These are phyloP conservation scores for Linnemannia elongata DNA, from an alignment of 192 early-diverging fungal species.

Conservation along the genomic window DNA sequence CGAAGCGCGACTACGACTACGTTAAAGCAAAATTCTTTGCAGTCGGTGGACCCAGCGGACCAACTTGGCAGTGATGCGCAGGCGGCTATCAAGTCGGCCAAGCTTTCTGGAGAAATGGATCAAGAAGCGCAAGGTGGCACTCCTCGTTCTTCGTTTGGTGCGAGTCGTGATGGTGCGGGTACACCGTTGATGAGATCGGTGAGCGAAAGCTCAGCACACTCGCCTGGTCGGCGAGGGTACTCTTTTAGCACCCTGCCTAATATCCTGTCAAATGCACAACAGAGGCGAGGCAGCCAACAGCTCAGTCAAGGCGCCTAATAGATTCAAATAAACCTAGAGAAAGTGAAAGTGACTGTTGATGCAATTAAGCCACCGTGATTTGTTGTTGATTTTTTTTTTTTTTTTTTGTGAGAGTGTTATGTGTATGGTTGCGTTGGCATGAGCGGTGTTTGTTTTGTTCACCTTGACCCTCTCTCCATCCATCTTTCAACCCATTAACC, in stretches of 20 bases:
- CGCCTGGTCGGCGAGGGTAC: constrained; percentile 1
- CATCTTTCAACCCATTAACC: not conserved
- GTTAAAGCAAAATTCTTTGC: constrained; percentile 17
- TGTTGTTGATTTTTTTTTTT: constrained; percentile 25
- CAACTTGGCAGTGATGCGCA: not conserved
- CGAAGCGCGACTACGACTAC: not conserved
- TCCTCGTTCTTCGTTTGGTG: not conserved
- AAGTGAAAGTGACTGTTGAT: not conserved
- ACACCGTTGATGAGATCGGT: not conserved
- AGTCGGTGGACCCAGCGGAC: constrained; percentile 5
- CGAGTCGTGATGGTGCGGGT: not conserved
- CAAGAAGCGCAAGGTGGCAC: not conserved
- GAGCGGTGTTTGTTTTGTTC: not conserved
- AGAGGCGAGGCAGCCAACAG: constrained; percentile 41
- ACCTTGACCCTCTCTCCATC: constrained; percentile 13
- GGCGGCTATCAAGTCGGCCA: not conserved
- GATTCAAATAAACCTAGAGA: not conserved
- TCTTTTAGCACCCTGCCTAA: constrained; percentile 36
- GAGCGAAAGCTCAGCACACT: not conserved
- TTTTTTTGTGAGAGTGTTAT: constrained; percentile 5
- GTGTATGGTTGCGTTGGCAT: not conserved
- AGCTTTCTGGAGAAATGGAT: not conserved
- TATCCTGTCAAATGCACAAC: constrained; percentile 44
- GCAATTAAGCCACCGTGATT: constrained; percentile 13
- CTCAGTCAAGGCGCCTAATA: not conserved